Conservation (phyloP, 371 early-diverging fungal genomes). For the Funneliformis caledonium region DNA sequence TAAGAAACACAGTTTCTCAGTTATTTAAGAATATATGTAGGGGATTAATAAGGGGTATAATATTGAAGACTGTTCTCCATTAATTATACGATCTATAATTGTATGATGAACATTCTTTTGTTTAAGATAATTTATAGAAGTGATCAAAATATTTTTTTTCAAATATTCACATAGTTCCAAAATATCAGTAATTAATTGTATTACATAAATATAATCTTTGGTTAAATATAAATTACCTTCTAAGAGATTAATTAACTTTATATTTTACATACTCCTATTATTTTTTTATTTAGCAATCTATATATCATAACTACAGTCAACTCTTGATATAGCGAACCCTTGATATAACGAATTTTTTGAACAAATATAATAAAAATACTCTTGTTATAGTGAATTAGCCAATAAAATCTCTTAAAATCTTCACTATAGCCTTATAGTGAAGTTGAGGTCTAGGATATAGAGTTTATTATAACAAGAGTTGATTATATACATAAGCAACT, state of each 20-base stretch:
- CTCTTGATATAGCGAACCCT: too few species aligned
- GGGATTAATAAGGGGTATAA: slow-evolving; percentile 19
- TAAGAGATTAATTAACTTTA: background rate
- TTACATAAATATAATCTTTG: background rate
- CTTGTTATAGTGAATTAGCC: too few species aligned
- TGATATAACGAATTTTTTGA: too few species aligned
- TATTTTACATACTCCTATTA: too few species aligned
- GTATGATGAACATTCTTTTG: background rate
- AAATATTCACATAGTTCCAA: too few species aligned
- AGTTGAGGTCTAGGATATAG: too few species aligned
- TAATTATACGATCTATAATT: background rate
- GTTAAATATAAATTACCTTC: background rate
- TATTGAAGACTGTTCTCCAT: background rate
- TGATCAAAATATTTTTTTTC: background rate
- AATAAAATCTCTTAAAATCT: too few species aligned
- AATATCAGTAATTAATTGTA: background rate
- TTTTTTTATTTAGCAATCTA: too few species aligned
- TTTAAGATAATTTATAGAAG: background rate
- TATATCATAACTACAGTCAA: too few species aligned
- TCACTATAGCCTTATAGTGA: too few species aligned
- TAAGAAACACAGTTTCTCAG: background rate
- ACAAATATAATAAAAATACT: too few species aligned
- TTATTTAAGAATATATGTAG: slow-evolving; percentile 11
- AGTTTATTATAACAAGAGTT: too few species aligned
- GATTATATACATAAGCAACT: background rate